Evolutionary conservation across 345 rosid species (phyloP), one percentile per base, ranked within the genome.

Genomic region (Durio zibethinus): DNA sequence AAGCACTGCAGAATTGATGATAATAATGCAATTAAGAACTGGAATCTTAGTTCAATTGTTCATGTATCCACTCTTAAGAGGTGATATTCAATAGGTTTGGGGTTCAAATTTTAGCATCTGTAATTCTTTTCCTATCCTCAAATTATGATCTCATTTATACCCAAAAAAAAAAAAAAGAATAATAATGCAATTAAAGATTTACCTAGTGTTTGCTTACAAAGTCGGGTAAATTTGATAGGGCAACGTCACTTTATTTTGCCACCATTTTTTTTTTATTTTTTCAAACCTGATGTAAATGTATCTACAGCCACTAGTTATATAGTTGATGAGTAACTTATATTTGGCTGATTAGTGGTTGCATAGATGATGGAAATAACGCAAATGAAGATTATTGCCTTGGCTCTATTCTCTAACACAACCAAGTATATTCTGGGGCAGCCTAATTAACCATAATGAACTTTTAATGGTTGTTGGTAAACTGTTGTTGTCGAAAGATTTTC

Each of bases 1-100:
- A 67, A 76, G 36, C 40, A 5, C 54, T 42, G 27, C 77, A 73
- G 62, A 42, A 54, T 36, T 43, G 77, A 77, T 25, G 77, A 52
- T 45, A 16, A 38, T 63, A 81, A 78, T 78, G 11, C 21, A 79
- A 69, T 76, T 62, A 73, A 71, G n/a, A n/a, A n/a, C n/a, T n/a
- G n/a, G n/a, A n/a, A n/a, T n/a, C n/a, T n/a, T n/a, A n/a, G n/a
- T n/a, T n/a, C n/a, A n/a, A n/a, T n/a, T n/a, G n/a, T n/a, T n/a
- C n/a, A n/a, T n/a, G n/a, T n/a, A n/a, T n/a, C n/a, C n/a, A n/a
- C n/a, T n/a, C n/a, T n/a, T n/a, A n/a, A n/a, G n/a, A n/a, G n/a
- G n/a, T n/a, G n/a, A n/a, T n/a, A n/a, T n/a, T n/a, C n/a, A n/a
- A n/a, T n/a, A n/a, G n/a, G n/a, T n/a, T n/a, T n/a, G n/a, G n/a